Percentiles rank a stretch among this genome's conserved stretches.
phyloP scores from a whole-genome alignment of 1,284 basidiomycete species.

The Trichosporon ovoides region DNA sequence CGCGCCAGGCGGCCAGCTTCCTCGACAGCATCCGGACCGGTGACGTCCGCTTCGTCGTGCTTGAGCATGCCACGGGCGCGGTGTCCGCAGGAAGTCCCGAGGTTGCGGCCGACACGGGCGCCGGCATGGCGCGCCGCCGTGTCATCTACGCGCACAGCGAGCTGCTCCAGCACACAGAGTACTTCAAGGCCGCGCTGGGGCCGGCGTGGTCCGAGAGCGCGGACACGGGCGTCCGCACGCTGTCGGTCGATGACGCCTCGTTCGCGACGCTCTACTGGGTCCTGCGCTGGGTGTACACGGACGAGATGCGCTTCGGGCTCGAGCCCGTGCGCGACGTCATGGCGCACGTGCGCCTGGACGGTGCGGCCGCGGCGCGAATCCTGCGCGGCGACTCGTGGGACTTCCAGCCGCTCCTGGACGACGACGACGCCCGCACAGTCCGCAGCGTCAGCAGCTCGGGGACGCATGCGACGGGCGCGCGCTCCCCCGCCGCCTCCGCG shows the following conservation, averaged over 20 bases:
- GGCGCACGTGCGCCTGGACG: constrained; percentile 25
- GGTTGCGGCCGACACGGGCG: neutral
- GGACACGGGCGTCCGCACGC: constrained; percentile 42
- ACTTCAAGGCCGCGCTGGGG: constrained; percentile 71
- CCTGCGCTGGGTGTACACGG: constrained; percentile 62
- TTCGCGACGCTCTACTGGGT: constrained; percentile 79
- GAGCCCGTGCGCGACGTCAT: constrained; percentile 50
- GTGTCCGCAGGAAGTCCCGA: neutral
- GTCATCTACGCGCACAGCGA: constrained; percentile 75
- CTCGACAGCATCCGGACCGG: constrained; percentile 48
- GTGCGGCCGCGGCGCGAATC: constrained; percentile 9
- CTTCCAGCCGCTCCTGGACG: constrained; percentile 5
- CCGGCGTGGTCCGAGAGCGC: constrained; percentile 64
- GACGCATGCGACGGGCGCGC: constrained; percentile 10
- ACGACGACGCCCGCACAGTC: constrained; percentile 21
- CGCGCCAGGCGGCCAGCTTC: constrained; percentile 20
- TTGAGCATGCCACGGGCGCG: constrained; percentile 50
- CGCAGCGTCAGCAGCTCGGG: constrained; percentile 24
- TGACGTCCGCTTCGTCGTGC: constrained; percentile 62
- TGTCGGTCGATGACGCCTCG: constrained; percentile 73
- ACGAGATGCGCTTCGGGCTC: constrained; percentile 49
- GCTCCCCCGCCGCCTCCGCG: neutral
- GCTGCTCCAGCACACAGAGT: constrained; percentile 66
- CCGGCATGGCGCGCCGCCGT: constrained; percentile 28
- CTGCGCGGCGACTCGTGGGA: constrained; percentile 20